Evolutionary conservation across 495 filamentous ascomycete species (phyloP).

Genomic region (Cairneyella variabilis): DNA sequence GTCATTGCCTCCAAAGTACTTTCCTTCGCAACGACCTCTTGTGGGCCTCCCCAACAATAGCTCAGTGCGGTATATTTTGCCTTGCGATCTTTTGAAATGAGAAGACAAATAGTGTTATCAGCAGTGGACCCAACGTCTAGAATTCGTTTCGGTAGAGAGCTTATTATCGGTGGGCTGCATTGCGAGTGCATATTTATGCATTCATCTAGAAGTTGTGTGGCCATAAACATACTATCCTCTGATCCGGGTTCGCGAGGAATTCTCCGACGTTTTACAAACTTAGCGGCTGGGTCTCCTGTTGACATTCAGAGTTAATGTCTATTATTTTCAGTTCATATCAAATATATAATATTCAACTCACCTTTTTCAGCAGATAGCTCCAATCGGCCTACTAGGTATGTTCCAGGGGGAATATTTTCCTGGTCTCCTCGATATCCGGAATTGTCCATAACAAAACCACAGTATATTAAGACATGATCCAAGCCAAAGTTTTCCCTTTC

Average conservation of each 20-base stretch:
- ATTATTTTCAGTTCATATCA: neutral
- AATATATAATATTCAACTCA: neutral
- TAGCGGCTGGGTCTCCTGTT: conserved; percentile 2
- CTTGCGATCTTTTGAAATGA: conserved; percentile 17
- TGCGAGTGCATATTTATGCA: conserved; percentile 1
- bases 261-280: conserved; percentile 2
- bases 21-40: conserved; percentile 10
- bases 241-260: conserved; percentile 6
- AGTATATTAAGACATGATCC: conserved; percentile 6
- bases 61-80: conserved; percentile 22
- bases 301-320: neutral
- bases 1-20: conserved; percentile 9
- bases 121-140: neutral
- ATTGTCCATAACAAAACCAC: neutral
- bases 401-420: neutral
- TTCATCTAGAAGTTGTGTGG: conserved; percentile 1
- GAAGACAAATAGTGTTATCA: conserved; percentile 10
- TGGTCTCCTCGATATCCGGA: too few relatives aligned
- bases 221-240: conserved; percentile 4
- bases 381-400: neutral
- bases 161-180: neutral
- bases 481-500: conserved; percentile 8
- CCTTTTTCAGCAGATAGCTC: conserved; percentile 3
- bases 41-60: conserved; percentile 22
- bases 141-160: conserved; percentile 1